Conservation (phyloP, 306 rosid species). For the Comarum palustre region DNA sequence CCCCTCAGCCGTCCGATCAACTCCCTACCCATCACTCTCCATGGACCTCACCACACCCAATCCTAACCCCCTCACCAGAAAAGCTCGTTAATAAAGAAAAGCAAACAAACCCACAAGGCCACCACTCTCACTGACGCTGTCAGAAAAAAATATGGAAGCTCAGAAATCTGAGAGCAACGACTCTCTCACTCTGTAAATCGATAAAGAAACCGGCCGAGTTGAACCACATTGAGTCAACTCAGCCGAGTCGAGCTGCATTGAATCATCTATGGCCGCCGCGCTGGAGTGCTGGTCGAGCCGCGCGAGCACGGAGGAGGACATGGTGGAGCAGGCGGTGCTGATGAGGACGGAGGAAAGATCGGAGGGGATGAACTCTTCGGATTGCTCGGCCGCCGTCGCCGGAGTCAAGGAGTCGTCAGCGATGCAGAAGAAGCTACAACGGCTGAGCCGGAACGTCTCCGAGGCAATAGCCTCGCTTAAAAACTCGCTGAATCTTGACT, state of each 20-base stretch:
- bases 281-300: constrained; percentile 92
- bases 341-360: constrained; percentile 64
- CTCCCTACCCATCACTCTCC: constrained; percentile 12
- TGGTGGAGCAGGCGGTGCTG: constrained; percentile 69
- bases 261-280: constrained; percentile 58
- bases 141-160: constrained; percentile 14
- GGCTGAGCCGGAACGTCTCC: constrained; percentile 66
- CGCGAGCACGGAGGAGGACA: constrained; percentile 56
- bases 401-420: constrained; percentile 52
- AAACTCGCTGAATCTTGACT: constrained; percentile 72
- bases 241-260: not conserved
- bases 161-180: constrained; percentile 25
- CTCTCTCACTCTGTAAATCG: constrained; percentile 6
- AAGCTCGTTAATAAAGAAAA: not conserved
- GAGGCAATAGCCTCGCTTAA: constrained; percentile 72
- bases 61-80: not conserved
- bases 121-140: not conserved
- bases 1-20: constrained; percentile 4
- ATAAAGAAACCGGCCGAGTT: not conserved
- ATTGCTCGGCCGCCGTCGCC: constrained; percentile 21
- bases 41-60: not conserved
- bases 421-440: constrained; percentile 71
- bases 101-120: not conserved
- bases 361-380: constrained; percentile 37
- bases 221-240: not conserved